A percentile compares a stretch with the other conserved stretches of the same genome.
These are phyloP conservation scores for Trichoderma semiorbis DNA, from an alignment of 2,329 filamentous ascomycete species.

Conservation along the genomic window DNA sequence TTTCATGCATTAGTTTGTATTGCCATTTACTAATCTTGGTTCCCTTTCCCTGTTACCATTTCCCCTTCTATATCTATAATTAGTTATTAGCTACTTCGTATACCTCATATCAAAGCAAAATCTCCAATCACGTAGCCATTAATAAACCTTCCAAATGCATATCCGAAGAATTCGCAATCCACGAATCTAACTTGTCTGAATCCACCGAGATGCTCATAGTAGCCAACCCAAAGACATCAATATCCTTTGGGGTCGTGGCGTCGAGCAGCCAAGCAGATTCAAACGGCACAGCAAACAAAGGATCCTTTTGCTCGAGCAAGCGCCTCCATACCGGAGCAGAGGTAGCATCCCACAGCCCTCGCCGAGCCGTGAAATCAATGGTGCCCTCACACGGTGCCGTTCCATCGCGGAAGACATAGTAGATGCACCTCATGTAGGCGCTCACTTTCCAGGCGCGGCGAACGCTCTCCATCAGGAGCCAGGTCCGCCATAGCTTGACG, in stretches of 20 bases:
- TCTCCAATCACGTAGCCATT: background rate
- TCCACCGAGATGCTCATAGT: constrained; percentile 13
- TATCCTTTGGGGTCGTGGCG: background rate
- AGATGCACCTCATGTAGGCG: constrained; percentile 21
- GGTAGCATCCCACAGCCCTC: constrained; percentile 28
- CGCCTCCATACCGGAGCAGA: constrained; percentile 26
- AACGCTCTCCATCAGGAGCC: constrained; percentile 29
- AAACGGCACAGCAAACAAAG: constrained; percentile 9
- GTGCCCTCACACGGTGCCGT: constrained; percentile 22
- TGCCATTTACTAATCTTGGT: background rate
- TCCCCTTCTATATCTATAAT: background rate
- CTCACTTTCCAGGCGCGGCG: constrained; percentile 27
- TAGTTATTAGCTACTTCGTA: too few relatives aligned
- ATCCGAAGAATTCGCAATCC: background rate
- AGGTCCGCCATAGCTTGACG: constrained; percentile 23
- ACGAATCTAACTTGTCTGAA: constrained; percentile 12
- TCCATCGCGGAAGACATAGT: constrained; percentile 21
- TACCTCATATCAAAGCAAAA: too few relatives aligned
- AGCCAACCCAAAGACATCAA: constrained; percentile 12
- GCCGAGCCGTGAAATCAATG: constrained; percentile 25
- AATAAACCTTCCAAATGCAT: background rate
- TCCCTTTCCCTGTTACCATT: background rate
- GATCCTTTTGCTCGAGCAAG: constrained; percentile 14
- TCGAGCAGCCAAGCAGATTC: background rate
- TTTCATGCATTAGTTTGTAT: constrained; percentile 3